These are phyloP conservation scores for Paracorniculantispora psalliotae DNA, from an alignment of 2,329 filamentous ascomycete species.

Conservation along the genomic window DNA sequence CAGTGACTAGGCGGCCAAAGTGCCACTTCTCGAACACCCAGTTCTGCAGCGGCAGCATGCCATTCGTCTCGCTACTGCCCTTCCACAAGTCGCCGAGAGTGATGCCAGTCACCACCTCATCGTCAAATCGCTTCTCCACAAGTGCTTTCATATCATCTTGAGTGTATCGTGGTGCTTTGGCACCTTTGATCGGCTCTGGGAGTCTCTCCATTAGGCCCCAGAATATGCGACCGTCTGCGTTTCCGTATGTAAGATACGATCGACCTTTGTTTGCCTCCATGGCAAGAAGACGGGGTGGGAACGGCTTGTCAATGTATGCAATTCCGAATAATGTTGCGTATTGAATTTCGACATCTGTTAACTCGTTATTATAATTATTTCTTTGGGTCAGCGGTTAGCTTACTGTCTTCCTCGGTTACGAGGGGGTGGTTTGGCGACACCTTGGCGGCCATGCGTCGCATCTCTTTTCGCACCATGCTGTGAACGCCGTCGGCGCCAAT, in stretches of 20 bases:
- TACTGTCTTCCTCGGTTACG: conserved; percentile 15
- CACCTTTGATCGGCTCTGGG: neutral
- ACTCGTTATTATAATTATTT: neutral
- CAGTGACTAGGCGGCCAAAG: conserved; percentile 31
- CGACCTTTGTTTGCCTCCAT: conserved; percentile 1
- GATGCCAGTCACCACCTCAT: conserved; percentile 7
- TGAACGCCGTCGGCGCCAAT: conserved; percentile 38
- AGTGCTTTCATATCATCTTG: neutral
- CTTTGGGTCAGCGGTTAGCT: neutral
- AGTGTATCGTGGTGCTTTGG: neutral
- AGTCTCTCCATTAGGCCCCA: conserved; percentile 1
- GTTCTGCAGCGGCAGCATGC: conserved; percentile 30
- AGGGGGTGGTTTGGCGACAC: conserved; percentile 21
- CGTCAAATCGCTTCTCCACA: neutral
- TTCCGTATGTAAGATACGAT: conserved; percentile 1
- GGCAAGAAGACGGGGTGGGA: neutral
- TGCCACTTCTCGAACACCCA: conserved; percentile 35
- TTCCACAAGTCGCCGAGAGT: conserved; percentile 29
- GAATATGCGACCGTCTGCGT: conserved; percentile 1
- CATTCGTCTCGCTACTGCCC: conserved; percentile 20
- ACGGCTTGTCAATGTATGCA: conserved; percentile 1
- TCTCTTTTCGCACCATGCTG: conserved; percentile 29
- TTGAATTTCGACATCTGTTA: neutral
- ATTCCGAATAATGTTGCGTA: conserved; percentile 4
- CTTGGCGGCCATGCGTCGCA: conserved; percentile 21